A percentile compares a stretch with the other conserved stretches of the same genome.
Conservation (phyloP, 2,329 filamentous ascomycete genomes). For the Microascus cirrosus region DNA sequence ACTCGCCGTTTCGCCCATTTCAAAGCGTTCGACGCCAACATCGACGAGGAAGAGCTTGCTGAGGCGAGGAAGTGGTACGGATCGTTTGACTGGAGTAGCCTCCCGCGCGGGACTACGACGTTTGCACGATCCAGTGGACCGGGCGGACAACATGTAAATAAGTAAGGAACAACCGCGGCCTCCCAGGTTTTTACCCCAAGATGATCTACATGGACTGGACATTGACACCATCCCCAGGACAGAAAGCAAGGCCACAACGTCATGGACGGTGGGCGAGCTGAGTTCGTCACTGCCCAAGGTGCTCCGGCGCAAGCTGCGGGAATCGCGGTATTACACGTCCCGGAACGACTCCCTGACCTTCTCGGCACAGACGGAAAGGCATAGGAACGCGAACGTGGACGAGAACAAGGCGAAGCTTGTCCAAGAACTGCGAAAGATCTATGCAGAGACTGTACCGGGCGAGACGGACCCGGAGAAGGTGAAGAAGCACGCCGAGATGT, state of each 20-base stretch:
- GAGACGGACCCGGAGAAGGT: conserved; percentile 32
- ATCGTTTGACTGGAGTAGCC: conserved; percentile 25
- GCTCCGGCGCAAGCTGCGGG: conserved; percentile 32
- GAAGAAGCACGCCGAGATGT: conserved; percentile 38
- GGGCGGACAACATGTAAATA: conserved; percentile 52
- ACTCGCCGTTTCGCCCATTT: conserved; percentile 17
- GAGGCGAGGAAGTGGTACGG: conserved; percentile 41
- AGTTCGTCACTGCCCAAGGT: conserved; percentile 31
- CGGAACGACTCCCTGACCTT: conserved; percentile 41
- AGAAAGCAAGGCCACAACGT: conserved; percentile 46
- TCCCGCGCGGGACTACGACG: conserved; percentile 40
- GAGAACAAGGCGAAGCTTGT: conserved; percentile 39
- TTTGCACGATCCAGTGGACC: conserved; percentile 50
- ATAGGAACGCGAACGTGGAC: conserved; percentile 36
- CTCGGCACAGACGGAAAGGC: conserved; percentile 42
- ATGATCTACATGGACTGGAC: background rate
- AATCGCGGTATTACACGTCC: conserved; percentile 42
- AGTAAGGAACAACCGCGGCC: conserved; percentile 25
- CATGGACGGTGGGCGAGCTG: conserved; percentile 37
- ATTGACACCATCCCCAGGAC: conserved; percentile 26
- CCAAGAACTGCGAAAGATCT: conserved; percentile 36
- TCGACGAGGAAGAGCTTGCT: conserved; percentile 37
- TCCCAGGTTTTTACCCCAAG: background rate
- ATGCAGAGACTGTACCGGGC: conserved; percentile 31
- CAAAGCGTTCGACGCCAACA: conserved; percentile 33